These are phyloP conservation scores for Poronia punctata DNA, from an alignment of 495 filamentous ascomycete species.

Conservation along the genomic window DNA sequence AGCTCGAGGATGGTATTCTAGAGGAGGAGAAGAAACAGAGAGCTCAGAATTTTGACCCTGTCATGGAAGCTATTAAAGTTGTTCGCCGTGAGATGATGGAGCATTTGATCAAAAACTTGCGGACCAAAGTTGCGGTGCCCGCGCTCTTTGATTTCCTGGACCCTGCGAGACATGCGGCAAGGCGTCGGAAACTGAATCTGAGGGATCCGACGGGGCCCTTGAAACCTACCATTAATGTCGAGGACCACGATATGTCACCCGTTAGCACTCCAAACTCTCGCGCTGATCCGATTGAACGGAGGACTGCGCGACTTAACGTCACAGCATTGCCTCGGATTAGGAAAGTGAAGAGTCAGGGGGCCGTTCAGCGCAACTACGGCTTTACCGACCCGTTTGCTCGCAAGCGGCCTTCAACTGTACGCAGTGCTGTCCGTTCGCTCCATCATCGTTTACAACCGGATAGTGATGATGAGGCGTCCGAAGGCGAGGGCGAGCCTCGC, in stretches of 20 bases:
- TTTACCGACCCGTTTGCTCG: constrained; percentile 76
- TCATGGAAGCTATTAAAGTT: constrained; percentile 68
- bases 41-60: constrained; percentile 77
- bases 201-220: constrained; percentile 54
- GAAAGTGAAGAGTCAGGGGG: constrained; percentile 51
- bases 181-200: constrained; percentile 71
- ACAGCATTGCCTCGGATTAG: constrained; percentile 64
- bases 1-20: constrained; percentile 66
- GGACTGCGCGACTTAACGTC: constrained; percentile 50
- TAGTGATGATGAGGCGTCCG: constrained; percentile 51
- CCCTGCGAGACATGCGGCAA: constrained; percentile 66
- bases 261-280: constrained; percentile 64
- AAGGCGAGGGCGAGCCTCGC: constrained; percentile 41
- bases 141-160: constrained; percentile 80
- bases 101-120: constrained; percentile 78
- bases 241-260: constrained; percentile 50
- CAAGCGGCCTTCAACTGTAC: constrained; percentile 45
- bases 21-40: constrained; percentile 82
- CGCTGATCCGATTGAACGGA: constrained; percentile 45
- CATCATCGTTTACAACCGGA: constrained; percentile 49
- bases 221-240: constrained; percentile 35
- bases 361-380: constrained; percentile 54
- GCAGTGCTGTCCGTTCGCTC: constrained; percentile 41
- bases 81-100: constrained; percentile 74
- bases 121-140: constrained; percentile 73